phyloP scores from a whole-genome alignment of 495 filamentous ascomycete genomes.

The Rhizodiscina lignyota region DNA sequence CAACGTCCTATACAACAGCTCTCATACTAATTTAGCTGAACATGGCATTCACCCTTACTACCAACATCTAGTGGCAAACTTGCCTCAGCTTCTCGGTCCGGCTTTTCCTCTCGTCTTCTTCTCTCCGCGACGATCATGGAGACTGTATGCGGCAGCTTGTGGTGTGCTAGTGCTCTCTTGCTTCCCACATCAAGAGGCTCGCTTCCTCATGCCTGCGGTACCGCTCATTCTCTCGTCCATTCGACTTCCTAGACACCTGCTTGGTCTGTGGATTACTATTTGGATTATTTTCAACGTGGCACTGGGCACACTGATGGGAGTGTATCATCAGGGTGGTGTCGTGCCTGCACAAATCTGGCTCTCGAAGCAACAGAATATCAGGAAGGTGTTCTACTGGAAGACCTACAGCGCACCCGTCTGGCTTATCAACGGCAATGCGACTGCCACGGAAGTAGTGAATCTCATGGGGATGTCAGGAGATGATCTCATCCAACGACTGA shows the following conservation, averaged over 20 bases:
- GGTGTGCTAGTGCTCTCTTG: constrained; percentile 72
- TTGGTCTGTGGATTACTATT: constrained; percentile 37
- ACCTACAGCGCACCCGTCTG: constrained; percentile 90
- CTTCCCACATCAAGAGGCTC: constrained; percentile 86
- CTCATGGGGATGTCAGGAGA: constrained; percentile 63
- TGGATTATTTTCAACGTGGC: constrained; percentile 77
- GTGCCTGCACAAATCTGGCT: constrained; percentile 56
- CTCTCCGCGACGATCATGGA: constrained; percentile 22
- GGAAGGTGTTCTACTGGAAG: constrained; percentile 85
- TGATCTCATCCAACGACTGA: constrained; percentile 41
- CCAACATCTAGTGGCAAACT: constrained; percentile 72
- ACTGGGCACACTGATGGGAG: constrained; percentile 71
- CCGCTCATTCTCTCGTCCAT: constrained; percentile 80
- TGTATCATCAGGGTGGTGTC: constrained; percentile 88
- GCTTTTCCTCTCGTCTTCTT: constrained; percentile 49
- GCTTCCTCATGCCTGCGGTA: constrained; percentile 77
- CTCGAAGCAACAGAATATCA: constrained; percentile 27
- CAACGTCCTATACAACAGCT: constrained; percentile 76
- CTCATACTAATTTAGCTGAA: constrained; percentile 58
- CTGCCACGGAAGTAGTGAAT: constrained; percentile 48
- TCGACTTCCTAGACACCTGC: constrained; percentile 39
- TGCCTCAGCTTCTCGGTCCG: constrained; percentile 83
- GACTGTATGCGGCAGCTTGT: too few relatives aligned
- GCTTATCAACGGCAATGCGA: constrained; percentile 65
- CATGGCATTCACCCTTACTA: constrained; percentile 89